phyloP scores from a whole-genome alignment of 352 stramenopile genomes.

The Albugo candida region DNA sequence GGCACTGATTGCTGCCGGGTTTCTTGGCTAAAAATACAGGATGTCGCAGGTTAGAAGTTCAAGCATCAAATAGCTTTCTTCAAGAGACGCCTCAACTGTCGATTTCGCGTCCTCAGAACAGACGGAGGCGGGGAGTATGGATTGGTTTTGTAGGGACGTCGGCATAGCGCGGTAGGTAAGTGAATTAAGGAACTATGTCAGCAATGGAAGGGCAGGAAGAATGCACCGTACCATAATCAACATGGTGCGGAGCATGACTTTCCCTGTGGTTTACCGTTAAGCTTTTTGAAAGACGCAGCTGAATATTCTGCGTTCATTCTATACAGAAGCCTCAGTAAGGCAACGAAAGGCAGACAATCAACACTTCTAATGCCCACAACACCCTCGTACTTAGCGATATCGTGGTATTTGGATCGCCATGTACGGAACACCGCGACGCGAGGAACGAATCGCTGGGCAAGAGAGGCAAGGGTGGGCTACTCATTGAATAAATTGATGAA shows the following conservation, averaged over 20 bases:
- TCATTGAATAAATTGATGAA: slow-evolving; percentile 4
- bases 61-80: not conserved
- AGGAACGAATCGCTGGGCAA: not conserved
- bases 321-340: not conserved
- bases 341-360: not conserved
- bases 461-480: not conserved
- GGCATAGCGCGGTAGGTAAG: slow-evolving; percentile 8
- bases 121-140: slow-evolving; percentile 13
- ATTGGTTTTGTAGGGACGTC: slow-evolving; percentile 11
- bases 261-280: slow-evolving; percentile 11
- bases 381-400: slow-evolving; percentile 1
- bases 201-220: slow-evolving; percentile 15
- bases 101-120: not conserved
- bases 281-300: not conserved
- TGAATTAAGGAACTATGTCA: slow-evolving; percentile 10
- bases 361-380: slow-evolving; percentile 4
- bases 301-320: not conserved
- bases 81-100: not conserved
- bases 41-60: not conserved
- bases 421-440: slow-evolving; percentile 1
- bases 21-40: not conserved
- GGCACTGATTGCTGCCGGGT: not conserved
- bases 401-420: slow-evolving; percentile 2
- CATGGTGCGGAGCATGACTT: slow-evolving; percentile 14
- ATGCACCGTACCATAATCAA: slow-evolving; percentile 18